These are phyloP conservation scores for Neurospora sp. DNA, from an alignment of 495 filamentous ascomycete species.

Conservation along the genomic window DNA sequence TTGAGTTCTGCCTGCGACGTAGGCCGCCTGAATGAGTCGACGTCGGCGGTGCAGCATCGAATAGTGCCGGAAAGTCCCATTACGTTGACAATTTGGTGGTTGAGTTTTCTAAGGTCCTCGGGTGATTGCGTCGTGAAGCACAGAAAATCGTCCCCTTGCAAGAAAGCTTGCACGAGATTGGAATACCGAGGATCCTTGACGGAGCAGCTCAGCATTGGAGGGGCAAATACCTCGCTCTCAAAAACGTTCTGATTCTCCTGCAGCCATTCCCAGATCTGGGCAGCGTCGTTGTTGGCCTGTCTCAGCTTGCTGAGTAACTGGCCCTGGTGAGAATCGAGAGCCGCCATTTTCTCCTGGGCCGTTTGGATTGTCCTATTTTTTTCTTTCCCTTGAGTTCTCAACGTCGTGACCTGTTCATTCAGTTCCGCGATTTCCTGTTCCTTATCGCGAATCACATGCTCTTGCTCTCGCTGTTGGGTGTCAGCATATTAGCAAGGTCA, in stretches of 20 bases:
- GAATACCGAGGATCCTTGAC: conserved; percentile 66
- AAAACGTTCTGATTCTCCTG: conserved; percentile 60
- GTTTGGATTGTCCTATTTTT: conserved; percentile 14
- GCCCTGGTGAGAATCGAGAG: conserved; percentile 65
- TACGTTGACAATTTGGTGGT: conserved; percentile 37
- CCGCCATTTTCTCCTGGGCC: conserved; percentile 40
- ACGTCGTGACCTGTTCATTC: conserved; percentile 19
- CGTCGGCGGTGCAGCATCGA: conserved; percentile 38
- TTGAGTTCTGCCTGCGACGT: conserved; percentile 45
- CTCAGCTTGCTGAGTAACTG: conserved; percentile 58
- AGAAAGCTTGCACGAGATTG: conserved; percentile 60
- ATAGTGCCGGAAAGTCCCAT: conserved; percentile 58
- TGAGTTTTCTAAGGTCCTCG: conserved; percentile 38
- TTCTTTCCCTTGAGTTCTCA: conserved; percentile 13
- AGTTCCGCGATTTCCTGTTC: conserved; percentile 25
- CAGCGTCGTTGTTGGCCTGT: conserved; percentile 47
- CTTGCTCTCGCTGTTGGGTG: conserved; percentile 28
- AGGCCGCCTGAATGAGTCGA: conserved; percentile 43
- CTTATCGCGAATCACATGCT: conserved; percentile 36
- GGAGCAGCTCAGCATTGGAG: conserved; percentile 71
- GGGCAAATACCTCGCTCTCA: conserved; percentile 73
- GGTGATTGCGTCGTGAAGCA: conserved; percentile 79
- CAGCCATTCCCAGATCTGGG: conserved; percentile 70
- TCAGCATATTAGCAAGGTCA: conserved; percentile 5
- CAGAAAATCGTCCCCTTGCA: conserved; percentile 52